Evolutionary conservation across 2,329 filamentous ascomycete species (phyloP).

Genomic region (Apiospora hydei): DNA sequence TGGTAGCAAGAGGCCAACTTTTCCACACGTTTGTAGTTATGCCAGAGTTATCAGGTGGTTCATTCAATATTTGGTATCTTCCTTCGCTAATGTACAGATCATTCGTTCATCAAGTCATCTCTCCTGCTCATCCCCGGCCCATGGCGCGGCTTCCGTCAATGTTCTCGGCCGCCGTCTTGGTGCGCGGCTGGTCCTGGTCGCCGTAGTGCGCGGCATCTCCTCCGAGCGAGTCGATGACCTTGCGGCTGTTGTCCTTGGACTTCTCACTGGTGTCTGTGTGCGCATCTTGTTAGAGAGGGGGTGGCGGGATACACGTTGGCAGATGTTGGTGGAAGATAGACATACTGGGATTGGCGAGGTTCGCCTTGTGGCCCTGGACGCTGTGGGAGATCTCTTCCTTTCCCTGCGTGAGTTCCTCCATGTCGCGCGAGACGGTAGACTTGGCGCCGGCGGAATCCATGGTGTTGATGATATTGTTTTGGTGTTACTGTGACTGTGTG

Average conservation of each 20-base stretch:
- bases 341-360: conserved; percentile 55
- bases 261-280: conserved; percentile 50
- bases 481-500: background rate
- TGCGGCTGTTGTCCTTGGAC: conserved; percentile 52
- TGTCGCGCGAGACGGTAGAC: conserved; percentile 50
- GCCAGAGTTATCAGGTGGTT: background rate
- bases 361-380: conserved; percentile 53
- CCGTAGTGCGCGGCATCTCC: conserved; percentile 50
- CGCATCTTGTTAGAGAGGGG: background rate
- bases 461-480: conserved; percentile 30
- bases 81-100: background rate
- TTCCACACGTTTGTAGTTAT: background rate
- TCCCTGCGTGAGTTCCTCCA: conserved; percentile 47
- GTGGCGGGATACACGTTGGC: background rate
- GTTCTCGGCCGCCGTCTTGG: conserved; percentile 49
- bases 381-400: conserved; percentile 38
- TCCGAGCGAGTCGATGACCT: conserved; percentile 50
- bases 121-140: background rate
- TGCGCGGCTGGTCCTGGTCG: conserved; percentile 48
- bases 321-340: background rate
- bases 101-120: conserved; percentile 8
- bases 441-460: conserved; percentile 47
- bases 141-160: conserved; percentile 48
- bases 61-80: background rate
- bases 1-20: background rate